Evolutionary conservation across 345 rosid genomes (phyloP), one percentile per base, ranked within the genome.

Genomic region (Trapa incisa): DNA sequence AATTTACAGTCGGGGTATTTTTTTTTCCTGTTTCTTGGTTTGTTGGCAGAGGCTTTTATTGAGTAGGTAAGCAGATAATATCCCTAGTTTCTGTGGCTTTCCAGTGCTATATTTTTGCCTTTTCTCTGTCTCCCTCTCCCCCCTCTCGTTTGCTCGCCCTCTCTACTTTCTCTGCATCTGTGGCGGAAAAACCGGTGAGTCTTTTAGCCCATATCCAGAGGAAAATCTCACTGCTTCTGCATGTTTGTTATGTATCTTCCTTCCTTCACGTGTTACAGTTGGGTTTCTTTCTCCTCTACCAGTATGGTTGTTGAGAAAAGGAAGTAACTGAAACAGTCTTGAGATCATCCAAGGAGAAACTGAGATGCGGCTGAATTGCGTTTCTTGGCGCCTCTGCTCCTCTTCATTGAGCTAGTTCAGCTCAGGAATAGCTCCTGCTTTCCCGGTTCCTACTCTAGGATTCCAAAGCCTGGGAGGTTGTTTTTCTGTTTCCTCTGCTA

Each of bases 101-200:
- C 5, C 38, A 13, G 22, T 15, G 3, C n/a, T 33, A 43, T 60
- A 22, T 22, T 22, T 22, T 22, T 22, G 29, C 57, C 33, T 37
- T 39, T 7, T 2, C 36, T 65, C 67, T 35, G 45, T 73, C 75
- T 35, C 39, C 60, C 71, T 14, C 68, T 22, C 60, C 5, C 29
- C 54, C 62, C 68, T 32, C 58, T 68, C 60, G 2, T 61, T 42
- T 47, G 52, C 57, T 17, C 66, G 37, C 71, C 29, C 70, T 54
- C 37, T 60, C 3, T 73, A 61, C 71, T 71, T 56, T 16, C 29
- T 78, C 76, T 41, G 65, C 56, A 63, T 80, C 75, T 82, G 77
- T 74, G 88, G 88, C 76, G 77, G 84, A 84, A 42, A 80, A 78
- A 81, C 77, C 82, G 83, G 85, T 74, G 81, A 71, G 67, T 61